Conservation (phyloP, 495 filamentous ascomycete genomes). For the Aspergillus bridgeri region DNA sequence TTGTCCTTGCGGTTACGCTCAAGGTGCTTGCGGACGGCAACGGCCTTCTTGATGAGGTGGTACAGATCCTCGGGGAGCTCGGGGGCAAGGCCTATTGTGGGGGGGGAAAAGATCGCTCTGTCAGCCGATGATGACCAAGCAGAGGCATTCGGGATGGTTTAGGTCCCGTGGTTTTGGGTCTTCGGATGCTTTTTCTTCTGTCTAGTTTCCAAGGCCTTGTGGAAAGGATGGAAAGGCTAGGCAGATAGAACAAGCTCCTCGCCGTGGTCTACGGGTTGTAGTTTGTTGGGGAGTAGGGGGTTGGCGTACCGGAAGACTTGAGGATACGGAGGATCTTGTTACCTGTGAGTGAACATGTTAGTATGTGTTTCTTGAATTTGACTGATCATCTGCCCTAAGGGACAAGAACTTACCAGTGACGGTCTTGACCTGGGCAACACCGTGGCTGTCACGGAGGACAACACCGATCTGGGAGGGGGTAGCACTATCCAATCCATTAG, state of each 20-base stretch:
- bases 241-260: no score
- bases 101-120: constrained; percentile 72
- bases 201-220: background rate
- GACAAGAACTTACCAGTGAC: constrained; percentile 74
- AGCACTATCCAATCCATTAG: constrained; percentile 44
- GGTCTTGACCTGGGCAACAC: constrained; percentile 93
- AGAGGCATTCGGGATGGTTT: constrained; percentile 67
- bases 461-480: constrained; percentile 99
- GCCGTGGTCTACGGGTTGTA: background rate
- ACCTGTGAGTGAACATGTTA: constrained; percentile 47
- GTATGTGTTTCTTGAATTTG: background rate
- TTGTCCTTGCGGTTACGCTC: constrained; percentile 99
- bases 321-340: constrained; percentile 99
- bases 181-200: background rate
- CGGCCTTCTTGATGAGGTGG: constrained; percentile 99
- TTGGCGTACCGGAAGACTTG: constrained; percentile 80
- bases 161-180: background rate
- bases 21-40: constrained; percentile 99
- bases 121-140: constrained; percentile 89
- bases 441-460: constrained; percentile 93
- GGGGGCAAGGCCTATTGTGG: constrained; percentile 81
- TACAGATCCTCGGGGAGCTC: constrained; percentile 97
- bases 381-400: background rate
- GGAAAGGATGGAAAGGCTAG: background rate
- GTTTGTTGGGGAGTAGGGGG: constrained; percentile 13